phyloP scores from a whole-genome alignment of 2,329 filamentous ascomycete species.

The Cylindrodendrum hubeiense region DNA sequence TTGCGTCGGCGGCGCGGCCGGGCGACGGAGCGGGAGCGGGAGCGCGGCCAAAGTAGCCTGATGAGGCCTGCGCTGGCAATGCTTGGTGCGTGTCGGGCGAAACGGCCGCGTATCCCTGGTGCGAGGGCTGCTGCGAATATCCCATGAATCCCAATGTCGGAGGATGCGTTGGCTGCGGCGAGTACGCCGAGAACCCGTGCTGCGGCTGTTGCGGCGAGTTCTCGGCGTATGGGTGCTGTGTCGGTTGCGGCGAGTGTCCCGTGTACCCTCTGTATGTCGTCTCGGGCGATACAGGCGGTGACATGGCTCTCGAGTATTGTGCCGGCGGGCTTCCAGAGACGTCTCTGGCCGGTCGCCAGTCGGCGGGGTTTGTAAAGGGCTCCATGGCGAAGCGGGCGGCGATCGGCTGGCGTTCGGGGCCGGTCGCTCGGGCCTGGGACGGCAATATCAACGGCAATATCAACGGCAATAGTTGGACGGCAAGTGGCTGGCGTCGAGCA shows the following conservation, averaged over 20 bases:
- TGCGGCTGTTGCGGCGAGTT: not conserved
- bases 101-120: not conserved
- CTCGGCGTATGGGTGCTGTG: not conserved
- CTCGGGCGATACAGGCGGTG: conserved; percentile 13
- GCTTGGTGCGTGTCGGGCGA: not conserved
- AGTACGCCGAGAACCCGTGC: not conserved
- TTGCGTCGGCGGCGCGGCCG: not conserved
- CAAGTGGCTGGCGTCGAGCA: too few relatives aligned
- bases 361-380: conserved; percentile 1
- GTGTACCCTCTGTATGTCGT: not conserved
- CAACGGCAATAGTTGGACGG: too few relatives aligned
- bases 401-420: not conserved
- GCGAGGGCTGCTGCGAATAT: not conserved
- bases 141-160: not conserved
- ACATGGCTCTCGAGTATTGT: not conserved
- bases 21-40: not conserved
- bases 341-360: conserved; percentile 24
- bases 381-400: not conserved
- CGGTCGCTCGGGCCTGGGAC: not conserved
- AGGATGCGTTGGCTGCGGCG: not conserved
- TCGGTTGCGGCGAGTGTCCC: not conserved
- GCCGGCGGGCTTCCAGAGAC: not conserved
- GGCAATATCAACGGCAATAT: too few relatives aligned
- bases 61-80: not conserved
- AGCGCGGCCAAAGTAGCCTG: conserved; percentile 10